Conservation (phyloP, 2,329 filamentous ascomycete species). For the Colletotrichum agaves region DNA sequence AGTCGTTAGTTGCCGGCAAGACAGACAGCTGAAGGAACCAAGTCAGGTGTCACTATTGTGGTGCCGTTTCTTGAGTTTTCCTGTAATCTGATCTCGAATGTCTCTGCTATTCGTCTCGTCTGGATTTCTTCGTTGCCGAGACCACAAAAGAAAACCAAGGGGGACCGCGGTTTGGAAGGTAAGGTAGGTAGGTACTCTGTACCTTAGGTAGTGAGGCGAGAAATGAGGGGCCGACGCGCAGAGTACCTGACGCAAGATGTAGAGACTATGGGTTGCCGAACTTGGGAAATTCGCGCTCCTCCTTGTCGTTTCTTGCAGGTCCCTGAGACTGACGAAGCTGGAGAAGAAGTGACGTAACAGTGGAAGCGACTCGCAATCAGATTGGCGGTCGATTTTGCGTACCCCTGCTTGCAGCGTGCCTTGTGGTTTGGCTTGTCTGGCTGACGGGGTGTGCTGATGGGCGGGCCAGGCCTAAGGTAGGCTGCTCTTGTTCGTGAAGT, state of each 20-base stretch:
- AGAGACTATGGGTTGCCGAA: neutral
- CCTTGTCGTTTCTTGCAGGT: neutral
- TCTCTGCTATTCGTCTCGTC: neutral
- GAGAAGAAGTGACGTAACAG: slow-evolving; percentile 33
- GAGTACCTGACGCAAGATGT: neutral
- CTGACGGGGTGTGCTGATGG: slow-evolving; percentile 22
- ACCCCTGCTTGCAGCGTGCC: slow-evolving; percentile 29
- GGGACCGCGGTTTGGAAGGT: neutral
- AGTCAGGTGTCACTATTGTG: slow-evolving; percentile 10
- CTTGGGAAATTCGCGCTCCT: slow-evolving; percentile 12
- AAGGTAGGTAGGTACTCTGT: too few species aligned
- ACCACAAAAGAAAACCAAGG: neutral
- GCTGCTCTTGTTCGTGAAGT: neutral
- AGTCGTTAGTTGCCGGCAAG: neutral
- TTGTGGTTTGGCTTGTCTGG: slow-evolving; percentile 12
- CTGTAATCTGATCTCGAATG: neutral
- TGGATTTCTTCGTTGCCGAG: neutral
- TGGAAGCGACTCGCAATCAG: slow-evolving; percentile 17
- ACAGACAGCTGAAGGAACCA: neutral
- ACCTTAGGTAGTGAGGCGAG: slow-evolving; percentile 1
- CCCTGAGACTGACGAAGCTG: slow-evolving; percentile 27
- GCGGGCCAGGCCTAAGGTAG: slow-evolving; percentile 13
- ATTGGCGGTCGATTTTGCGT: slow-evolving; percentile 17
- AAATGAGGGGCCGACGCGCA: slow-evolving; percentile 3
- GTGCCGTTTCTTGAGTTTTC: slow-evolving; percentile 13